Base-by-base conservation (phyloP, 345 rosid genomes). In the Turritis glabra region DNA sequence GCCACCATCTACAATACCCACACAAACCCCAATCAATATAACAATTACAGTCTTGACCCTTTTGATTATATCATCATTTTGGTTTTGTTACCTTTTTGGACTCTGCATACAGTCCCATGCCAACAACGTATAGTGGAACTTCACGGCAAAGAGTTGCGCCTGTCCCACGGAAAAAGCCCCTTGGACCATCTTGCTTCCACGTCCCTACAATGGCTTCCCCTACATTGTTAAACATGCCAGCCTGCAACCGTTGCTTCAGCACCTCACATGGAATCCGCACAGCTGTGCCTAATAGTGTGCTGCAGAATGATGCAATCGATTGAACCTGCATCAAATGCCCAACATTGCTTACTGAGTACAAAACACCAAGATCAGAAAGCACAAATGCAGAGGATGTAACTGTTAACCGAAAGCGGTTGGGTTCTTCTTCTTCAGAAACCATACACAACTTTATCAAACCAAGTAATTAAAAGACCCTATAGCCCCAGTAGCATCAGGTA, bases 261-360 rank as follows among this genome's bases (percentile, higher is more conserved):
- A 95, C 99, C 83, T 95, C 99, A 67, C 98, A 90, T 2, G 99
- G 99, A 65, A 95, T 90, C 73, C 99, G 86, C 65, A 90, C 90
- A 47, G 94, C 94, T 17, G 99, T 95, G 58, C 99, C 99, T 82
- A 95, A 78, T 70, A 92, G 51, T 27, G 99, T 95, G 87, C 98
- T 89, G 78, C 92, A 92, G 78, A 95, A 90, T 71, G 99, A 95
- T 62, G 98, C 86, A 38, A 92, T 79, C 15, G 99, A 95, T 85
- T 95, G 97, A 74, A 92, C 88, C 99, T 95, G 83, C 83, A 83
- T 8, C 14, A 40, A 47, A 71, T 27, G 67, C 27, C 8, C 79
- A 69, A 41, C 30, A 7, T 46, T 54, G 10, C 10, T 54, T 41
- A 46, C 1, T 2, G 43, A 53, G 53, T 54, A 35, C 57, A 61